Conservation (phyloP, 2,329 filamentous ascomycete genomes). For the Helotiales sp. region DNA sequence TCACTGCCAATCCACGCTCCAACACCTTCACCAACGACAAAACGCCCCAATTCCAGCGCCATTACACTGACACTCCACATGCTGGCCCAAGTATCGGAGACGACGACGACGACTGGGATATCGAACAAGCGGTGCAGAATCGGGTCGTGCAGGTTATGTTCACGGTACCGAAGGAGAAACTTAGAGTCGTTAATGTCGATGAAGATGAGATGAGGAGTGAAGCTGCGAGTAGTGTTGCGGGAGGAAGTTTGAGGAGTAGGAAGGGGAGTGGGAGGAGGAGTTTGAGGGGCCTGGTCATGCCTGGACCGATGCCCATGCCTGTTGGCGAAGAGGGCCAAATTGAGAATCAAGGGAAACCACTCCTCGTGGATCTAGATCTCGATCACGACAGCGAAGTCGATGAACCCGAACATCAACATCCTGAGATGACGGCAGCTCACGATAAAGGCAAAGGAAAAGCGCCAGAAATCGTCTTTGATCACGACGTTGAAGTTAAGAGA, state of each 20-base stretch:
- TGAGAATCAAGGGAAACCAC: neutral
- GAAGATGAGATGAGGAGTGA: constrained; percentile 50
- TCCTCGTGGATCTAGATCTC: constrained; percentile 8
- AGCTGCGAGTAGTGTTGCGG: constrained; percentile 33
- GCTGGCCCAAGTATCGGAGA: constrained; percentile 46
- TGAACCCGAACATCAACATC: neutral
- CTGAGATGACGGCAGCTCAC: neutral
- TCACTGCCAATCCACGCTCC: constrained; percentile 11
- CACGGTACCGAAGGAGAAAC: constrained; percentile 83
- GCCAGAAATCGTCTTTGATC: neutral
- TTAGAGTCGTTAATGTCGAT: constrained; percentile 89
- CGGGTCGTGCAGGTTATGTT: constrained; percentile 85
- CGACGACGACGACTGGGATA: constrained; percentile 68
- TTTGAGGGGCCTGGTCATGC: constrained; percentile 13
- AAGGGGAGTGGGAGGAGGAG: constrained; percentile 34
- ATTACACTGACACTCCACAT: constrained; percentile 15
- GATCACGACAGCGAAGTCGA: neutral
- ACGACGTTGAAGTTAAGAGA: neutral
- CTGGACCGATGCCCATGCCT: neutral
- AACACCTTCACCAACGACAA: constrained; percentile 34
- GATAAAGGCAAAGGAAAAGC: neutral
- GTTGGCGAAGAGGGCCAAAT: neutral
- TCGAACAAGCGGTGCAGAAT: constrained; percentile 73
- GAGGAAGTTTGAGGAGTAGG: constrained; percentile 41
- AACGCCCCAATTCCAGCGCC: neutral